Conservation (phyloP, 2,329 filamentous ascomycete species). For the Verticillium alfalfae region DNA sequence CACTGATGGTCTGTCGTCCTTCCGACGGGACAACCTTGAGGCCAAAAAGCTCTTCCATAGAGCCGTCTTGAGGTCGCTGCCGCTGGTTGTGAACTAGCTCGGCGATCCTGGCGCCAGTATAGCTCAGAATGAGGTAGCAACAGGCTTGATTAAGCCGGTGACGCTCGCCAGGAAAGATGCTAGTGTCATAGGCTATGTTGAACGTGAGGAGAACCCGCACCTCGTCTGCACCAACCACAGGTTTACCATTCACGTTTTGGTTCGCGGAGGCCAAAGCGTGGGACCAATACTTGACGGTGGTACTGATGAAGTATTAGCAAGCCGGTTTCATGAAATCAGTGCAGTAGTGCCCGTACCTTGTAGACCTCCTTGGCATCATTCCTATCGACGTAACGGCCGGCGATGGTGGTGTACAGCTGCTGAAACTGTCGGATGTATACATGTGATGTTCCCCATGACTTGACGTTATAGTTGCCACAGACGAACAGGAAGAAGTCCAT, state of each 20-base stretch:
- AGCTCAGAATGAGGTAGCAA: conserved; percentile 20
- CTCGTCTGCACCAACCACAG: conserved; percentile 14
- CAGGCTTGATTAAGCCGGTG: conserved; percentile 16
- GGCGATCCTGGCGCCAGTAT: conserved; percentile 18
- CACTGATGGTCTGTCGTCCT: not conserved
- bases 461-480: conserved; percentile 15
- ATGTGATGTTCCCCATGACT: conserved; percentile 12
- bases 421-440: conserved; percentile 21
- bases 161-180: conserved; percentile 15
- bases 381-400: conserved; percentile 14
- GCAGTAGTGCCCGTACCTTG: conserved; percentile 13
- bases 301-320: conserved; percentile 9
- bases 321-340: not conserved
- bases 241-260: conserved; percentile 18
- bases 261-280: conserved; percentile 13
- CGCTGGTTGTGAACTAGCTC: conserved; percentile 22
- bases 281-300: conserved; percentile 14
- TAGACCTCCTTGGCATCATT: conserved; percentile 19
- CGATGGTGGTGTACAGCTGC: conserved; percentile 17
- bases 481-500: conserved; percentile 20
- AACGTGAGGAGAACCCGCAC: conserved; percentile 18
- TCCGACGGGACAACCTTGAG: conserved; percentile 11
- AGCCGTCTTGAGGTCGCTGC: conserved; percentile 18
- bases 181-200: conserved; percentile 20
- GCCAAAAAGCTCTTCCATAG: conserved; percentile 16